Percentiles rank a stretch among this genome's conserved stretches.
phyloP scores from a whole-genome alignment of 371 early-diverging fungal species.

The Parasitella parasitica region DNA sequence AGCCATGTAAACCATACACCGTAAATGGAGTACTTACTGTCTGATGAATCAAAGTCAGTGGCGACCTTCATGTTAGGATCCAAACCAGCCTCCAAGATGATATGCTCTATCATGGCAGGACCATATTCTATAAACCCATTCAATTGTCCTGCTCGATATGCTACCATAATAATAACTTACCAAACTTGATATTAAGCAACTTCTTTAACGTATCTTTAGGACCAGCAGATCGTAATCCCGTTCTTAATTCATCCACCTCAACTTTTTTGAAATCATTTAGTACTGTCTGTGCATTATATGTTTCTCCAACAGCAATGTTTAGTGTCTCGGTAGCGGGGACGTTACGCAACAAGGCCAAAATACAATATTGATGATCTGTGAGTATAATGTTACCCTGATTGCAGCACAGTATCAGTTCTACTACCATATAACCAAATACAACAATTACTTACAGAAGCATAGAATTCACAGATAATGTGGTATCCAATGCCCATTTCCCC shows the following conservation, averaged over 20 bases:
- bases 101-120: slow-evolving; percentile 89
- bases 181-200: slow-evolving; percentile 68
- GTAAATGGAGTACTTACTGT: slow-evolving; percentile 26
- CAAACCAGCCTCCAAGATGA: slow-evolving; percentile 68
- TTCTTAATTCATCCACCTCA: slow-evolving; percentile 52
- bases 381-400: slow-evolving; percentile 91
- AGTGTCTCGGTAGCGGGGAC: slow-evolving; percentile 79
- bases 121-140: slow-evolving; percentile 64
- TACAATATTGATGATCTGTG: slow-evolving; percentile 86
- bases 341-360: slow-evolving; percentile 82
- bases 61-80: slow-evolving; percentile 65
- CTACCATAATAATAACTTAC: slow-evolving; percentile 24
- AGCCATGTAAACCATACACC: neutral
- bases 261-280: slow-evolving; percentile 64
- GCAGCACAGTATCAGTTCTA: neutral
- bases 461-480: slow-evolving; percentile 95
- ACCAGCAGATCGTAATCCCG: slow-evolving; percentile 56
- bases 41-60: slow-evolving; percentile 54
- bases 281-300: slow-evolving; percentile 59
- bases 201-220: slow-evolving; percentile 80
- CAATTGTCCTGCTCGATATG: neutral
- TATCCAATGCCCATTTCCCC: slow-evolving; percentile 67
- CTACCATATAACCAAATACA: neutral
- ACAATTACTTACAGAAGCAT: slow-evolving; percentile 66
- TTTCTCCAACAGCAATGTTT: slow-evolving; percentile 80